Conservation (phyloP, 2,329 filamentous ascomycete species). For the Shiraia bambusicola region DNA sequence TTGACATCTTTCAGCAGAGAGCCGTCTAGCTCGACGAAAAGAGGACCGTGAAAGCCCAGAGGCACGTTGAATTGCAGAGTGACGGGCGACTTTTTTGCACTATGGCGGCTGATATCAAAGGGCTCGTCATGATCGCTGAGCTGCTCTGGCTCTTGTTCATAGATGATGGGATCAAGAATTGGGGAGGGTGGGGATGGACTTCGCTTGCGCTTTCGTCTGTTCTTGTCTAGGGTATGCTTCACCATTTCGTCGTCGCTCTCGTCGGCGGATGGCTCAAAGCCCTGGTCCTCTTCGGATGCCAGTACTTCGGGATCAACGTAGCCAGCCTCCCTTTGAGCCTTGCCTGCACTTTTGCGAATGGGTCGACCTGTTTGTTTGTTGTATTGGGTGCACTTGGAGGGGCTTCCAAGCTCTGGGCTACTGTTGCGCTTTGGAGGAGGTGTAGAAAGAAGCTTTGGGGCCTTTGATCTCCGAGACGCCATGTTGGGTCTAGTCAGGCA, state of each 20-base stretch:
- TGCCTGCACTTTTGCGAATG: constrained; percentile 45
- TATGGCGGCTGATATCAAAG: constrained; percentile 15
- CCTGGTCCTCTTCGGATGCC: constrained; percentile 23
- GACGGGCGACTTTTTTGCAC: constrained; percentile 29
- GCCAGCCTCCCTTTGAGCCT: constrained; percentile 35
- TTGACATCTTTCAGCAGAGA: constrained; percentile 18
- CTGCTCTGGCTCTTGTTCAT: constrained; percentile 30
- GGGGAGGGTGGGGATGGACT: constrained; percentile 40
- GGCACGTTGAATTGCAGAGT: constrained; percentile 51
- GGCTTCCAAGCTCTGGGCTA: constrained; percentile 37
- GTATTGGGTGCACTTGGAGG: constrained; percentile 33
- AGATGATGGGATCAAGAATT: constrained; percentile 36
- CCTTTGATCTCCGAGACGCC: constrained; percentile 3
- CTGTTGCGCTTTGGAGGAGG: constrained; percentile 6
- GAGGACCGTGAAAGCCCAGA: constrained; percentile 48
- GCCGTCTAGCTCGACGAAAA: constrained; percentile 46
- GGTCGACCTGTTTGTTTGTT: constrained; percentile 47
- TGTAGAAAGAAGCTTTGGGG: constrained; percentile 1
- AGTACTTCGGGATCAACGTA: constrained; percentile 44
- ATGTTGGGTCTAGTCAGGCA: constrained; percentile 4
- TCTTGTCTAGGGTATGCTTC: constrained; percentile 17
- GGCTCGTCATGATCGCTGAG: constrained; percentile 32
- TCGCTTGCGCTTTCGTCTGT: constrained; percentile 39
- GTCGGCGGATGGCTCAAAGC: constrained; percentile 7
- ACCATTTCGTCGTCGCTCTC: constrained; percentile 30